Percentiles rank a stretch among this genome's conserved stretches.
Conservation (phyloP, 179 eudicot genomes). For the Patellifolia procumbens region DNA sequence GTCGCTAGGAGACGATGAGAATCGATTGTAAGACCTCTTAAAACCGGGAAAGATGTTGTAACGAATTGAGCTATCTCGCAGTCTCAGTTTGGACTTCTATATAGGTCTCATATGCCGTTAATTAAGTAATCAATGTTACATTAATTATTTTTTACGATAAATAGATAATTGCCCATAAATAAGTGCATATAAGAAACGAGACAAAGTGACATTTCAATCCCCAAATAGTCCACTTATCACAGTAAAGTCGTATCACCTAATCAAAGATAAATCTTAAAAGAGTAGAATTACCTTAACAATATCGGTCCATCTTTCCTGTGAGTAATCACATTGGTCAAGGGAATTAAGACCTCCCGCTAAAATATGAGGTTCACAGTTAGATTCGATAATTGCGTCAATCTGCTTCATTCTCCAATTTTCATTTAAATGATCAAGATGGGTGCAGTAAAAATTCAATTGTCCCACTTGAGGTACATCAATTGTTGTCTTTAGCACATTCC, state of each 20-base stretch:
- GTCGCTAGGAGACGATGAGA: too few species aligned
- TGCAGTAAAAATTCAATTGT: conserved; percentile 76
- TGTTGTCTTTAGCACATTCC: conserved; percentile 89
- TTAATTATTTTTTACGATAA: too few species aligned
- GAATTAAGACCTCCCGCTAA: conserved; percentile 94
- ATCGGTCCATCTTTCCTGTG: conserved; percentile 92
- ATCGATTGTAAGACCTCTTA: too few species aligned
- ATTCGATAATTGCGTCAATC: conserved; percentile 68
- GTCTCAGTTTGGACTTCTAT: too few species aligned
- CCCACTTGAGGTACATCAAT: conserved; percentile 75
- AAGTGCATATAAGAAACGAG: too few species aligned
- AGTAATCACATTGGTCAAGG: conserved; percentile 81
- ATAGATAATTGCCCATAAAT: too few species aligned
- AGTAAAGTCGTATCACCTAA: too few species aligned
- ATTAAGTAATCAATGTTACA: too few species aligned
- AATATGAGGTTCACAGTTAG: conserved; percentile 77
- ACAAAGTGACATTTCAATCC: neutral
- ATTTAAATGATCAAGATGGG: conserved; percentile 85
- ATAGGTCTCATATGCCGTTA: too few species aligned
- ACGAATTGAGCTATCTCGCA: too few species aligned
- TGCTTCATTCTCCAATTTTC: conserved; percentile 98
- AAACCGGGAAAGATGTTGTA: too few species aligned
- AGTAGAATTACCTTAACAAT: conserved; percentile 64
- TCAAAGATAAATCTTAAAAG: neutral
- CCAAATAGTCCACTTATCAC: neutral